These are phyloP conservation scores for Botrytis tulipae DNA, from an alignment of 2,329 filamentous ascomycete genomes.

Conservation along the genomic window DNA sequence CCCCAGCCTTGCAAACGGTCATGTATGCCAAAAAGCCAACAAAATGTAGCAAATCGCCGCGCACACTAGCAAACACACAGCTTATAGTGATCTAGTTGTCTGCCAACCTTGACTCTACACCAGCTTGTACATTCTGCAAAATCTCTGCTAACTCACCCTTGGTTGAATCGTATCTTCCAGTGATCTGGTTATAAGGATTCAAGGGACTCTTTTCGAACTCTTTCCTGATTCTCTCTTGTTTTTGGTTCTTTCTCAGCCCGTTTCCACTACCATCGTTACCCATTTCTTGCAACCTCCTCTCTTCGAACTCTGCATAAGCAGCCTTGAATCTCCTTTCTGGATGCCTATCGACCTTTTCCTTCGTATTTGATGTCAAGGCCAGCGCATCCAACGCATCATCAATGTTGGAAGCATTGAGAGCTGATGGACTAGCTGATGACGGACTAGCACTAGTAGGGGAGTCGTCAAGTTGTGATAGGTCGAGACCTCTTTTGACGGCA, in stretches of 20 bases:
- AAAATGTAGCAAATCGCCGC: not conserved
- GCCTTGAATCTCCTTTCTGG: conserved; percentile 86
- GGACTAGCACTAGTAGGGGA: conserved; percentile 41
- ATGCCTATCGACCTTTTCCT: conserved; percentile 78
- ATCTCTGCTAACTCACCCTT: conserved; percentile 73
- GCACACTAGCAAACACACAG: not conserved
- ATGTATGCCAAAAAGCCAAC: not conserved
- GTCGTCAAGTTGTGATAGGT: conserved; percentile 71
- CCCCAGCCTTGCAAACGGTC: not conserved
- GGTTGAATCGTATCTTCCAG: conserved; percentile 70
- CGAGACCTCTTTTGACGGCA: conserved; percentile 58
- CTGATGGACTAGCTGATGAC: conserved; percentile 49
- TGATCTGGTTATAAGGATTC: conserved; percentile 91
- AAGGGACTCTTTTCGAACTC: conserved; percentile 95
- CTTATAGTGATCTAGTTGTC: conserved; percentile 28
- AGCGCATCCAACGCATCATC: conserved; percentile 92
- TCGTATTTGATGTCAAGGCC: conserved; percentile 56
- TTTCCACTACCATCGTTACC: conserved; percentile 71
- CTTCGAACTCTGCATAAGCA: conserved; percentile 79
- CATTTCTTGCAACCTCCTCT: conserved; percentile 79
- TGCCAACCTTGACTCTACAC: conserved; percentile 69
- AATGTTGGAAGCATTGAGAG: conserved; percentile 82
- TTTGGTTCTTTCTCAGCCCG: conserved; percentile 78
- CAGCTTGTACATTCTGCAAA: conserved; percentile 63
- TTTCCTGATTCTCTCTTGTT: conserved; percentile 78